A percentile compares a stretch with the other conserved stretches of the same genome.
Conservation (phyloP, 2,329 filamentous ascomycete species). For the Phaeomoniella chlamydospora region DNA sequence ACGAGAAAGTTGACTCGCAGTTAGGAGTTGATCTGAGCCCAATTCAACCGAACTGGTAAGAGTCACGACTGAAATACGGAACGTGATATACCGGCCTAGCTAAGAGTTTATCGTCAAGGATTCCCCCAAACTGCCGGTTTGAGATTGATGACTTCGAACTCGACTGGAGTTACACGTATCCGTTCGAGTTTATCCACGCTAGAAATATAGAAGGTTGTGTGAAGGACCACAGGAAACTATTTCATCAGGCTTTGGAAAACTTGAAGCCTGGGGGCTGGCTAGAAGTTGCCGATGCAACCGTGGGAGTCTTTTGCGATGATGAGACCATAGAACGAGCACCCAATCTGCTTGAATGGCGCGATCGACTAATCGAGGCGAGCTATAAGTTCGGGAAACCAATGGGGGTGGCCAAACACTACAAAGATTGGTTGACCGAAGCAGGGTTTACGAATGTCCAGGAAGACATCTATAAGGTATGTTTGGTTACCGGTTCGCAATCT, state of each 20-base stretch:
- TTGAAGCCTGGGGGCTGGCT: slow-evolving; percentile 30
- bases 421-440: slow-evolving; percentile 30
- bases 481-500: slow-evolving; percentile 1
- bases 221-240: slow-evolving; percentile 15
- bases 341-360: slow-evolving; percentile 12
- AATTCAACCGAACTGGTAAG: slow-evolving; percentile 3
- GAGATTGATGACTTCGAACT: slow-evolving; percentile 15
- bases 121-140: slow-evolving; percentile 15
- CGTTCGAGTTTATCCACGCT: slow-evolving; percentile 24
- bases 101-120: slow-evolving; percentile 24
- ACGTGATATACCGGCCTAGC: not conserved
- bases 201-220: slow-evolving; percentile 25
- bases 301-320: not conserved
- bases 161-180: slow-evolving; percentile 12
- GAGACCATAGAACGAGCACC: not conserved
- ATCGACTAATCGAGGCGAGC: slow-evolving; percentile 15
- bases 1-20: no score
- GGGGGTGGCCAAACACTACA: slow-evolving; percentile 20
- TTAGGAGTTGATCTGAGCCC: slow-evolving; percentile 11
- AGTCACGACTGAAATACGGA: not conserved
- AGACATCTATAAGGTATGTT: slow-evolving; percentile 24
- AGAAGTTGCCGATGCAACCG: slow-evolving; percentile 27
- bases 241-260: slow-evolving; percentile 21
- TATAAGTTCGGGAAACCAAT: slow-evolving; percentile 18
- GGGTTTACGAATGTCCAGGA: slow-evolving; percentile 40